Base-by-base conservation (phyloP, 345 rosid species). In the Draba incana region DNA sequence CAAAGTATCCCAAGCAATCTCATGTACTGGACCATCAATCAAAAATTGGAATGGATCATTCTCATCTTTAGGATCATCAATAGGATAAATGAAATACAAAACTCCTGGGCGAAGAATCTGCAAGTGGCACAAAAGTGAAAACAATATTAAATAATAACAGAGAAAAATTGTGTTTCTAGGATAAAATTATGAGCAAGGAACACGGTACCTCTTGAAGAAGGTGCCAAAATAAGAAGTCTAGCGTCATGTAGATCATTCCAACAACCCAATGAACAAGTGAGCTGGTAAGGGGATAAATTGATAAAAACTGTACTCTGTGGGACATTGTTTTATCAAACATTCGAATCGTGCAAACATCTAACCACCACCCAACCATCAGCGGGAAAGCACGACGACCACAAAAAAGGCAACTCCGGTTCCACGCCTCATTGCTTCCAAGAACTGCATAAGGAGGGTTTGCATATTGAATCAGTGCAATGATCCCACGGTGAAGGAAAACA, bases 351-450 rank as follows among this genome's bases (percentile, higher is more conserved):
- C 96, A 94, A 41, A 89, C 85, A 86, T 94, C 99, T 47, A 94
- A 79, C 98, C 98, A 91, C 99, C 99, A 94, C 44, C 99, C 99
- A 77, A 98, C 91, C 98, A 94, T 91, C 81, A 91, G 79, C 14
- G 99, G 99, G 59, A 94, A 20, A 20, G 98, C 77, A 88, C 99
- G 68, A 91, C 89, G 67, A 92, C 99, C 57, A 95, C 74, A 71
- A 95, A 93, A 75, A 95, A 95, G 48, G 99, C 99, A 59, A 95
- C 99, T 81, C 92, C 92, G 98, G 89, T 98, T 89, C 89, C 79
- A 95, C 82, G 99, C 83, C 86, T 92, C 97, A 89, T 89, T 64
- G 98, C 99, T 11, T 93, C 90, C 83, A 88, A 57, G 80, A 91
- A 88, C 82, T 95, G 98, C 76, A 97, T 84, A 66, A 89, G 70